A percentile compares a stretch with the other conserved stretches of the same genome.
phyloP scores from a whole-genome alignment of 192 early-diverging fungal species.

The Diversispora eburnea region DNA sequence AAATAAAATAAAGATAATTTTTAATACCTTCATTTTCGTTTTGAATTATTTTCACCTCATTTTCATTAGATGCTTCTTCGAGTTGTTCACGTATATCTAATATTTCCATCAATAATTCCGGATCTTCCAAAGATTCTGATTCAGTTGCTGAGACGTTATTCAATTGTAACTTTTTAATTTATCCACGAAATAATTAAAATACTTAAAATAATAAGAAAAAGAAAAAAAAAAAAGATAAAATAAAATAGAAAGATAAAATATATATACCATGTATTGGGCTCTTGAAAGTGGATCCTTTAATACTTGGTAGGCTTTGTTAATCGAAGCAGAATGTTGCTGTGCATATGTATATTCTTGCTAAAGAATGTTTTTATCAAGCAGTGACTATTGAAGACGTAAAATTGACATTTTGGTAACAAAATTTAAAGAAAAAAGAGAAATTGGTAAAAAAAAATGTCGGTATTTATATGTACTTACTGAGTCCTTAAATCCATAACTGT shows the following conservation, averaged over 20 bases:
- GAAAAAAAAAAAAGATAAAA: background rate
- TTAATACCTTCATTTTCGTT: slow-evolving; percentile 58
- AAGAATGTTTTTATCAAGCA: background rate
- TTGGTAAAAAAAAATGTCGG: background rate
- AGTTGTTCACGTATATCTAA: slow-evolving; percentile 76
- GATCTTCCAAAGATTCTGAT: slow-evolving; percentile 58
- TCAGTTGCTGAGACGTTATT: slow-evolving; percentile 55
- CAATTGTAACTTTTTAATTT: slow-evolving; percentile 49
- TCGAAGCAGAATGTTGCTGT: slow-evolving; percentile 70
- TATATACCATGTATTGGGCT: slow-evolving; percentile 66
- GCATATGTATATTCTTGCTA: slow-evolving; percentile 64
- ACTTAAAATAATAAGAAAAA: background rate
- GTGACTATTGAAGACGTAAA: background rate
- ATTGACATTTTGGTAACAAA: background rate
- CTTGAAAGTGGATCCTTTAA: slow-evolving; percentile 74
- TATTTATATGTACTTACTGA: slow-evolving; percentile 41
- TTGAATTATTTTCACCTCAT: slow-evolving; percentile 58
- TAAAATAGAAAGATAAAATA: slow-evolving; percentile 23
- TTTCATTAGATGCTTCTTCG: slow-evolving; percentile 62
- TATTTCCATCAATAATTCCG: slow-evolving; percentile 77
- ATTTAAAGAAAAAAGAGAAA: background rate
- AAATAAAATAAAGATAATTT: background rate
- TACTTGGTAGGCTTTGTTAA: slow-evolving; percentile 85
- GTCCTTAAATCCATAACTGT: slow-evolving; percentile 64
- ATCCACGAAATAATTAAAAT: background rate